Percentiles rank a stretch among this genome's conserved stretches.
phyloP scores from a whole-genome alignment of 2,329 filamentous ascomycete genomes.

The Tolypocladium tundrense region DNA sequence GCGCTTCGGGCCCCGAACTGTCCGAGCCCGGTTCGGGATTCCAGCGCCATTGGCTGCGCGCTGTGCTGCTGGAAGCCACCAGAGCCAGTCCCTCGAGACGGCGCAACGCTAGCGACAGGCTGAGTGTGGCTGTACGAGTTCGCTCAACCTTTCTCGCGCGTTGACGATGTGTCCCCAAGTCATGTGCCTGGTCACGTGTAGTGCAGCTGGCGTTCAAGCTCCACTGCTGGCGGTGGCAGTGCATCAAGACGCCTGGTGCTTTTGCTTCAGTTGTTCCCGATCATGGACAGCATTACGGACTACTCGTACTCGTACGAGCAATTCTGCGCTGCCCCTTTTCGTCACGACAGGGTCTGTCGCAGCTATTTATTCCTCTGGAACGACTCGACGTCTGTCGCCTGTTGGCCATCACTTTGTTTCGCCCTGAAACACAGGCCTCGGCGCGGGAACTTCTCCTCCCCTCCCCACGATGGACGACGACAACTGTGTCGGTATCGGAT shows the following conservation, averaged over 20 bases:
- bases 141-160: background rate
- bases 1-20: background rate
- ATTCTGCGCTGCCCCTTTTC: background rate
- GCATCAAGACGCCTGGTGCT: background rate
- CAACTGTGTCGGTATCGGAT: background rate
- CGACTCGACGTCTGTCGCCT: background rate
- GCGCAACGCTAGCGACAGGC: background rate
- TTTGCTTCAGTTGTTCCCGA: background rate
- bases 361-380: background rate
- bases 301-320: background rate
- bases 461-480: background rate
- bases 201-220: background rate
- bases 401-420: background rate
- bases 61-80: background rate
- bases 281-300: background rate
- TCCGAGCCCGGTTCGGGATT: background rate
- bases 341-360: background rate
- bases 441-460: background rate
- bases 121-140: background rate
- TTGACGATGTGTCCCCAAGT: background rate
- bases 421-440: background rate
- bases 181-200: background rate
- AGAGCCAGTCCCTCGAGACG: background rate
- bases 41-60: background rate
- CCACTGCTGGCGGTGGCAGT: background rate